phyloP scores from a whole-genome alignment of 2,329 filamentous ascomycete species.

The Sordariomycetes sp. region DNA sequence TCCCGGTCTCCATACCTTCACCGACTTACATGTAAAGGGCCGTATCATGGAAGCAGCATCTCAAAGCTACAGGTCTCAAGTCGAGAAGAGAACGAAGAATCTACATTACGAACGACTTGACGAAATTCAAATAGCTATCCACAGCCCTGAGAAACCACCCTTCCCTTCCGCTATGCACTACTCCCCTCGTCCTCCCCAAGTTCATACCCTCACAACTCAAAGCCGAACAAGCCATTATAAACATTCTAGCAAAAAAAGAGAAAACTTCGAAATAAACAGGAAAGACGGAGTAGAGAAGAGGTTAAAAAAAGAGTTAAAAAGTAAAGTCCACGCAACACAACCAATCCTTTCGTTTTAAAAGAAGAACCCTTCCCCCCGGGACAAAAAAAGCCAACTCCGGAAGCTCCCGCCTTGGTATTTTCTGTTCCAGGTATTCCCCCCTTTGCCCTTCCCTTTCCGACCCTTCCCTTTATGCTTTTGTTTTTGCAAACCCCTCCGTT shows the following conservation, averaged over 20 bases:
- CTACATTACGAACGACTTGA: background rate
- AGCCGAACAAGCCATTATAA: background rate
- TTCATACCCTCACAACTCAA: background rate
- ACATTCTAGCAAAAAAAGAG: constrained; percentile 8
- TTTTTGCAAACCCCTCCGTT: constrained; percentile 3
- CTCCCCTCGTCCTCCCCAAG: background rate
- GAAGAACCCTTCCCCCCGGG: constrained; percentile 6
- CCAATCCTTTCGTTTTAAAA: background rate
- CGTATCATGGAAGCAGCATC: background rate
- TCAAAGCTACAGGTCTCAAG: background rate
- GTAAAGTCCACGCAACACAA: constrained; percentile 8
- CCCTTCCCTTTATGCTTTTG: constrained; percentile 4
- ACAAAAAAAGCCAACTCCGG: constrained; percentile 3
- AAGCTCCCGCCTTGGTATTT: background rate
- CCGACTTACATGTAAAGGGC: no score
- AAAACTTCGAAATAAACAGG: constrained; percentile 11
- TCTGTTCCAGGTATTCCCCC: constrained; percentile 1
- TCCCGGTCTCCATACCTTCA: no score
- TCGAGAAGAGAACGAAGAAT: background rate
- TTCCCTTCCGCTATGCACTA: constrained; percentile 7
- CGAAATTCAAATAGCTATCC: constrained; percentile 1
- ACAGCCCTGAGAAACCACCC: constrained; percentile 1
- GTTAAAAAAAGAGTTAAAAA: constrained; percentile 8
- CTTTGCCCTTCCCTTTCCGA: background rate
- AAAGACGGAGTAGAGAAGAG: constrained; percentile 8